phyloP scores from a whole-genome alignment of 202 grass and related monocot genomes.

The Carex arenaria region DNA sequence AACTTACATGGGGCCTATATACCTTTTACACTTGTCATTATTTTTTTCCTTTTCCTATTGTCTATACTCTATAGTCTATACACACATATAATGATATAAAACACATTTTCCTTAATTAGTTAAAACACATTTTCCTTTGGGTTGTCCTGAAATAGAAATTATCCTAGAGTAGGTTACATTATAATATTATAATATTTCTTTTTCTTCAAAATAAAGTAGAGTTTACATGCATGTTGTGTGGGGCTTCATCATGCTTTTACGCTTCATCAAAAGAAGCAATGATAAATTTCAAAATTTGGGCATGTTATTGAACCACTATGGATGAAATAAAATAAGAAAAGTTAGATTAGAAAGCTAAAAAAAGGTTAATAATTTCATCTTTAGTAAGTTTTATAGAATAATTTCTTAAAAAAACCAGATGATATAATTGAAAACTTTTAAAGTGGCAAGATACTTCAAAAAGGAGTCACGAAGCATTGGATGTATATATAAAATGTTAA shows the following conservation, averaged over 20 bases:
- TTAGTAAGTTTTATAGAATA: not conserved
- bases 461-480: too few relatives aligned
- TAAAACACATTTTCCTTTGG: not conserved
- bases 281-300: not conserved
- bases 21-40: not conserved
- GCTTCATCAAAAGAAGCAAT: not conserved
- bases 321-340: too few relatives aligned
- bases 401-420: too few relatives aligned
- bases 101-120: not conserved
- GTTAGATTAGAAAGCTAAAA: too few relatives aligned
- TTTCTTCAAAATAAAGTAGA: not conserved
- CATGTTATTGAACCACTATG: not conserved
- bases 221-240: slow-evolving; percentile 7
- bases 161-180: not conserved
- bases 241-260: not conserved
- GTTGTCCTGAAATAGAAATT: not conserved
- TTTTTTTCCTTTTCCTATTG: not conserved
- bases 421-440: too few relatives aligned
- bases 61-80: not conserved
- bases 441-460: too few relatives aligned
- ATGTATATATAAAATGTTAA: too few relatives aligned
- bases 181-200: not conserved
- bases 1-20: not conserved
- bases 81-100: not conserved
- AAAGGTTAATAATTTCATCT: not conserved